phyloP scores from a whole-genome alignment of 139 green algal species.

The Microglena sp. region DNA sequence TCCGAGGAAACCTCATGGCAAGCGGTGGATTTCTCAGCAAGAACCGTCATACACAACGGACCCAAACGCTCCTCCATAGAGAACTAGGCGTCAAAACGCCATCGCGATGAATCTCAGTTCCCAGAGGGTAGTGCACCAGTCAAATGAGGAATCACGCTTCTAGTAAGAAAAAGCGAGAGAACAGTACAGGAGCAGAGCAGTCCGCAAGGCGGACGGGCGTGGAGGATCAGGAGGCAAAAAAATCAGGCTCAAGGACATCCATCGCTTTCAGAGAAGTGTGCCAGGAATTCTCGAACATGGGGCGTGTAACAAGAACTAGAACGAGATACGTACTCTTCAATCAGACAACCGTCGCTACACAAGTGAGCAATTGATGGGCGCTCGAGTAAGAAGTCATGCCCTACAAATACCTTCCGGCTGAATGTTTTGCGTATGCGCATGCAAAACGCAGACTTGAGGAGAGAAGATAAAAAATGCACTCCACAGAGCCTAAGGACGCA shows the following conservation, averaged over 20 bases:
- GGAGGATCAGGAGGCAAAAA: too few species aligned
- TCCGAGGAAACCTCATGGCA: conserved; percentile 96
- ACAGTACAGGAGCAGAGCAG: conserved; percentile 87
- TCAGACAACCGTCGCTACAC: conserved; percentile 90
- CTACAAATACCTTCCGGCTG: conserved; percentile 60
- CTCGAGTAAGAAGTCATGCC: conserved; percentile 70
- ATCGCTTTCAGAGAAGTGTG: not conserved
- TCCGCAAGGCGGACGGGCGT: conserved; percentile 69
- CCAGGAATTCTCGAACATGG: conserved; percentile 31
- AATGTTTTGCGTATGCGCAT: conserved; percentile 80
- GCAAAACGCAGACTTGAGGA: conserved; percentile 98
- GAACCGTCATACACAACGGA: conserved; percentile 93
- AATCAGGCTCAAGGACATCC: conserved; percentile 1
- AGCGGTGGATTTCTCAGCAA: conserved; percentile 95
- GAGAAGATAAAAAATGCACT: conserved; percentile 99
- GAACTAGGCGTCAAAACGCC: conserved; percentile 89
- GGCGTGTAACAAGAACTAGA: conserved; percentile 84
- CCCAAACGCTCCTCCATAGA: conserved; percentile 91
- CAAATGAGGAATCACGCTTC: too few species aligned
- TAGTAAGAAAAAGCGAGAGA: too few species aligned
- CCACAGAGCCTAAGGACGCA: conserved; percentile 64
- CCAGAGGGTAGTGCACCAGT: conserved; percentile 76
- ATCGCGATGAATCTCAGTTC: conserved; percentile 94
- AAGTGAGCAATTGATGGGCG: conserved; percentile 98
- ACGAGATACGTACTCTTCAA: conserved; percentile 96